Conservation (phyloP, 306 rosid species). For the Quillaja saponaria region DNA sequence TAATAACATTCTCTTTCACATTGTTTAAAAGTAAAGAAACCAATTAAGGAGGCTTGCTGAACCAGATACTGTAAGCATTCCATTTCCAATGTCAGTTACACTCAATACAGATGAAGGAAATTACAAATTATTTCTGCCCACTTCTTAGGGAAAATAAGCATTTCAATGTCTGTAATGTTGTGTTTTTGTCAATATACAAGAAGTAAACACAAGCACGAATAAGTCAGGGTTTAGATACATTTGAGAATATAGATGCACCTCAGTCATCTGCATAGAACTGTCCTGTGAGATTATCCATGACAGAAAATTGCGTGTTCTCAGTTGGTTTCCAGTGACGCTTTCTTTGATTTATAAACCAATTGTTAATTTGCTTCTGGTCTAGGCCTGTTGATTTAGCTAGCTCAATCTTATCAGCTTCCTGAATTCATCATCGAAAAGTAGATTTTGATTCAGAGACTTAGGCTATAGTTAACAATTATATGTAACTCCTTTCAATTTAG, state of each 20-base stretch:
- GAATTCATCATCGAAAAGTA: constrained; percentile 14
- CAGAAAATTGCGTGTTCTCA: constrained; percentile 73
- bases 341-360: constrained; percentile 96
- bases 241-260: constrained; percentile 34
- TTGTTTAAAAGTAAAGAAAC: too few species aligned
- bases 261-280: constrained; percentile 51
- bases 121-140: constrained; percentile 33
- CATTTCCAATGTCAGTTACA: constrained; percentile 28
- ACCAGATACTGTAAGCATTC: constrained; percentile 34
- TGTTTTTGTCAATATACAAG: constrained; percentile 42
- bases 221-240: constrained; percentile 28
- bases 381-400: constrained; percentile 81
- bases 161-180: constrained; percentile 29
- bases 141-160: constrained; percentile 42
- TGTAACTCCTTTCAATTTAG: too few species aligned
- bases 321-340: constrained; percentile 98
- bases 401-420: constrained; percentile 87
- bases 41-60: too few species aligned
- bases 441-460: neutral
- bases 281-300: constrained; percentile 64
- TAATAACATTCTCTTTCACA: too few species aligned
- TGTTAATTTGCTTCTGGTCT: constrained; percentile 93
- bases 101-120: constrained; percentile 35
- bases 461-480: neutral
- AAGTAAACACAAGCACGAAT: constrained; percentile 35